Evolutionary conservation across 2,329 filamentous ascomycete genomes (phyloP).

Genomic region (Venturia pyrina): DNA sequence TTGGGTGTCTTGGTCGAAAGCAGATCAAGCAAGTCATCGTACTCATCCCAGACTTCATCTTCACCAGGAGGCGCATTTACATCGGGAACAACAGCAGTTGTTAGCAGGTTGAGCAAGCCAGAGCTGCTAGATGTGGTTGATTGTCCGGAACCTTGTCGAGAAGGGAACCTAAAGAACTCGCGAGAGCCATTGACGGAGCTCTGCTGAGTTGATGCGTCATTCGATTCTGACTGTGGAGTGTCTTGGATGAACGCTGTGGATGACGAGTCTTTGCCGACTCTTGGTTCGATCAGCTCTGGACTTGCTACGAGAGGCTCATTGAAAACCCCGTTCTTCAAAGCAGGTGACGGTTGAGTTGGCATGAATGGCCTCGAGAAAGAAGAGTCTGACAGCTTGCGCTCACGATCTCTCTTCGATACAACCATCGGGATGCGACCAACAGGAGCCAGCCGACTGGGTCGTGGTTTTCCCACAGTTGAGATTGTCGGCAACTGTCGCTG

Average conservation of each 20-base stretch:
- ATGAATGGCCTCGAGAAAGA: slow-evolving; percentile 80
- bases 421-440: slow-evolving; percentile 82
- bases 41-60: slow-evolving; percentile 92
- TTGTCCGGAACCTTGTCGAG: slow-evolving; percentile 60
- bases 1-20: slow-evolving; percentile 26
- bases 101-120: slow-evolving; percentile 47
- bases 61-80: slow-evolving; percentile 55
- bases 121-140: slow-evolving; percentile 60
- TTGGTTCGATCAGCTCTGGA: slow-evolving; percentile 15
- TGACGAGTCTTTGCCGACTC: background rate
- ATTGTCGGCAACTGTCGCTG: background rate
- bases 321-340: slow-evolving; percentile 17
- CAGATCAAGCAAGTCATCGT: slow-evolving; percentile 74
- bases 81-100: slow-evolving; percentile 56
- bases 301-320: slow-evolving; percentile 15
- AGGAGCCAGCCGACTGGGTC: slow-evolving; percentile 61
- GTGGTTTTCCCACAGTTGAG: slow-evolving; percentile 18
- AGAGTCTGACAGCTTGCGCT: slow-evolving; percentile 57
- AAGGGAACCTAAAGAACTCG: slow-evolving; percentile 16
- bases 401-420: slow-evolving; percentile 52
- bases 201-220: background rate
- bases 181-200: background rate
- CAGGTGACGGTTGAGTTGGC: slow-evolving; percentile 32
- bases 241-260: background rate
- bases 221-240: background rate